These are phyloP conservation scores for Hansenula sp. DNA, from an alignment of 1,139 yeast genomes.

Conservation along the genomic window DNA sequence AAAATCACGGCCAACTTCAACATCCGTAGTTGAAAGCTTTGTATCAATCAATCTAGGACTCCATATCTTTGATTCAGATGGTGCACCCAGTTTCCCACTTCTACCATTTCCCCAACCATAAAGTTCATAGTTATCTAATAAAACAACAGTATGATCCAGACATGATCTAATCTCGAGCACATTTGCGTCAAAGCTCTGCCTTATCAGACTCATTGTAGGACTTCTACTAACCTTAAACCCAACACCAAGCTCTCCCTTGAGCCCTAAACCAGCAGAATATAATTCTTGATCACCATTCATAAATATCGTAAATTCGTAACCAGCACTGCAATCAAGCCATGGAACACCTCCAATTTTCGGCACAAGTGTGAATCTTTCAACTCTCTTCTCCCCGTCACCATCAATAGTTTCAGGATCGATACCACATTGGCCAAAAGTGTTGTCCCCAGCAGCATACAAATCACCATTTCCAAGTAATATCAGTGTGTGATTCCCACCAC, in stretches of 20 bases:
- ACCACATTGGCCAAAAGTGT: slow-evolving; percentile 48
- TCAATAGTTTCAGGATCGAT: not conserved
- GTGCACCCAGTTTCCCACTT: slow-evolving; percentile 57
- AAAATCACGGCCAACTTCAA: slow-evolving; percentile 44
- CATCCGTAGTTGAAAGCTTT: slow-evolving; percentile 10
- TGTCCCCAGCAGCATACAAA: slow-evolving; percentile 58
- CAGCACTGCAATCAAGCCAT: slow-evolving; percentile 52
- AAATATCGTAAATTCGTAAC: slow-evolving; percentile 75
- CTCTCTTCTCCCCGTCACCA: not conserved
- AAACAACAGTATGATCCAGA: slow-evolving; percentile 51
- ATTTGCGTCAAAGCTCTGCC: slow-evolving; percentile 6
- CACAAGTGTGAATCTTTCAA: slow-evolving; percentile 24
- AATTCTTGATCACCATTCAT: slow-evolving; percentile 38
- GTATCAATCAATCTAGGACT: slow-evolving; percentile 24
- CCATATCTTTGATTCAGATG: slow-evolving; percentile 12
- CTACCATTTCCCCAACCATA: slow-evolving; percentile 85
- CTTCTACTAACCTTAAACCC: too few species aligned
- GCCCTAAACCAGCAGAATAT: slow-evolving; percentile 57
- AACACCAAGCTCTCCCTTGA: slow-evolving; percentile 72
- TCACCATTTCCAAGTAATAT: slow-evolving; percentile 50
- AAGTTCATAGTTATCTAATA: slow-evolving; percentile 36
- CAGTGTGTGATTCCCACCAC: slow-evolving; percentile 90
- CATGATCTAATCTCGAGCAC: slow-evolving; percentile 39
- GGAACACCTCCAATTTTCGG: slow-evolving; percentile 19
- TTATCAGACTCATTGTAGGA: too few species aligned